Base-by-base conservation (phyloP, 768 basidiomycete species). In the Candolleomyces eurysporus region DNA sequence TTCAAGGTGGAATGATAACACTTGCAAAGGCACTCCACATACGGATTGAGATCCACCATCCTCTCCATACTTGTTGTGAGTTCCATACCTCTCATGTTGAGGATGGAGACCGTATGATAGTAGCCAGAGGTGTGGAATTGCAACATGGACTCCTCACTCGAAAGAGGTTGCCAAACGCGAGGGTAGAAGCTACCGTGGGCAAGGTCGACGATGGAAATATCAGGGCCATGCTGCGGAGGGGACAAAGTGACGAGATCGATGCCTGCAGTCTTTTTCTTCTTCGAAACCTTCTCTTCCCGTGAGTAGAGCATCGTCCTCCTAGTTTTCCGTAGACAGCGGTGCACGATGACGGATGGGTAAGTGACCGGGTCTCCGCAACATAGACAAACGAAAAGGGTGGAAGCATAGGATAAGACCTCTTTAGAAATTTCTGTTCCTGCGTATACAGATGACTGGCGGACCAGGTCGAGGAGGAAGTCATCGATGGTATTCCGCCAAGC, bases 321-420 rank as follows among this genome's bases (percentile, higher is more conserved):
- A 26, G 2, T 26, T 26, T 26, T 26, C 26, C 26, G 26, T 26
- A 26, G 26, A 26, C 72, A 72, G n/a, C 48, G 36, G 55, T 71
- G 70, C 4, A 64, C 68, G 16, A 72, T 60, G 62, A 69, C 58
- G 46, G 66, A 65, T 2, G 71, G 68, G 56, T 73, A 73, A 16
- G 66, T 64, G 39, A 71, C 63, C 30, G 71, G 68, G 36, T 69
- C 67, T 13, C 48, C 53, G 63, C 71, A 71, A 19, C 62, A 62
- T 4, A 53, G 56, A 64, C 72, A 72, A 43, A 64, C 63, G 63
- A 71, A 73, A 48, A 66, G 67, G 16, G 68, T 69, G 10, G 68
- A 69, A 14, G 71, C 70, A 19, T 64, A 64, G 16, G 31, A 43
- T 19, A 73, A 65, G 14, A 61, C 63, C 22, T 60, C 57, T 48